Conservation (phyloP, 306 rosid species). For the Ammopiptanthus mongolicus region DNA sequence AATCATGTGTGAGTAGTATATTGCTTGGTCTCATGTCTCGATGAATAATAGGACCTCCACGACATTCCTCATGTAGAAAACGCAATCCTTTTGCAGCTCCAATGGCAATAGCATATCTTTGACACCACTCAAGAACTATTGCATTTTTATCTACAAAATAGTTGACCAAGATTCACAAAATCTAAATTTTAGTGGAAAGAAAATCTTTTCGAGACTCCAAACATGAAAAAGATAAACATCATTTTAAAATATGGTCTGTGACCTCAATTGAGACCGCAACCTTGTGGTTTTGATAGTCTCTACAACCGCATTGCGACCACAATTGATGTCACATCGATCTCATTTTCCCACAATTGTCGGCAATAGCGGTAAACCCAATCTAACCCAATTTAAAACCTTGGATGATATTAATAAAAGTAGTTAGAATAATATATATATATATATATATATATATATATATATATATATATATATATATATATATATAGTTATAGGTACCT, state of each 20-base stretch:
- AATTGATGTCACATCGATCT: too few species aligned
- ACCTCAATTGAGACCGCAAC: too few species aligned
- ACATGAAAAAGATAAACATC: background rate
- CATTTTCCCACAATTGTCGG: too few species aligned
- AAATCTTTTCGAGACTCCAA: background rate
- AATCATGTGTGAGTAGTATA: slow-evolving; percentile 79
- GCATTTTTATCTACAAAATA: slow-evolving; percentile 38
- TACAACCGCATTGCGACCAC: too few species aligned
- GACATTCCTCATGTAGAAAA: slow-evolving; percentile 87
- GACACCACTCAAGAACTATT: slow-evolving; percentile 65
- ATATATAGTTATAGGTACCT: slow-evolving; percentile 13
- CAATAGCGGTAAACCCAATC: background rate
- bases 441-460: too few species aligned
- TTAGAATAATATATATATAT: too few species aligned
- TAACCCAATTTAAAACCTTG: too few species aligned
- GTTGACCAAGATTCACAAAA: background rate
- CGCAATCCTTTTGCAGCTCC: slow-evolving; percentile 89
- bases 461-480: too few species aligned
- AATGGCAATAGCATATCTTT: slow-evolving; percentile 76
- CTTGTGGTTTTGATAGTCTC: too few species aligned
- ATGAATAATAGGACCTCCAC: slow-evolving; percentile 86
- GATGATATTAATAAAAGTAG: too few species aligned
- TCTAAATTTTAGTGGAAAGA: background rate
- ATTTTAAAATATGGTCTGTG: too few species aligned
- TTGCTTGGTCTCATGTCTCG: slow-evolving; percentile 86